Conservation (phyloP, 2,329 filamentous ascomycete genomes). For the Verticillium tricorpus region DNA sequence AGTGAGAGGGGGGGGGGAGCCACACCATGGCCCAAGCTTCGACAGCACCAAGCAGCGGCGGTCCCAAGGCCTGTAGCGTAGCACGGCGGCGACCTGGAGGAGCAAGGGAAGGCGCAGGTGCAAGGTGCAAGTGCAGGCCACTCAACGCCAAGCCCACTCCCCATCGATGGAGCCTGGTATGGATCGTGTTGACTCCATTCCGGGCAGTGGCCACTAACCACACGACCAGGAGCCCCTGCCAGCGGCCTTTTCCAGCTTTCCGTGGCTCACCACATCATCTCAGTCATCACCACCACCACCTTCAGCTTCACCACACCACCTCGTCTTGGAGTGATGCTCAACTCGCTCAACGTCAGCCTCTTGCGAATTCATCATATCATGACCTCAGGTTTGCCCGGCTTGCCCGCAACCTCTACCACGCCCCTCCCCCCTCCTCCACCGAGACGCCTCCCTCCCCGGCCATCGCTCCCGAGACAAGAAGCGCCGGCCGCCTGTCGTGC, state of each 20-base stretch:
- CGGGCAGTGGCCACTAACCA: background rate
- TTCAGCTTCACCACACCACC: background rate
- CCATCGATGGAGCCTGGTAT: background rate
- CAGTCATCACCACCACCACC: background rate
- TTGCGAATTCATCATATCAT: background rate
- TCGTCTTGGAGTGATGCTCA: background rate
- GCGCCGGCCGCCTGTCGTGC: background rate
- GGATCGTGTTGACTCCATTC: background rate
- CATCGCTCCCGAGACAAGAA: background rate
- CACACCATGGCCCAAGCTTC: background rate
- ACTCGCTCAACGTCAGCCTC: background rate
- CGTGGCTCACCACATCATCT: background rate
- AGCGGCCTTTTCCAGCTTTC: background rate
- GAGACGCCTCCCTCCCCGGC: background rate
- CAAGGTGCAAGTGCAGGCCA: background rate
- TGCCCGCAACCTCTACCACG: background rate
- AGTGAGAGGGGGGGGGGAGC: no score
- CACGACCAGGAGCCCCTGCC: background rate
- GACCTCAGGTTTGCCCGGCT: background rate
- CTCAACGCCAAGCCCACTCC: background rate
- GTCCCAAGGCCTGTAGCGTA: background rate
- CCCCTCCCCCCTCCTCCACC: background rate
- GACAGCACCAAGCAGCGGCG: background rate
- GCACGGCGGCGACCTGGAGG: no score
- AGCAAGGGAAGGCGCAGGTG: background rate